A percentile compares a stretch with the other conserved stretches of the same genome.
phyloP scores from a whole-genome alignment of 2,329 filamentous ascomycete species.

The Penicillium sp. region DNA sequence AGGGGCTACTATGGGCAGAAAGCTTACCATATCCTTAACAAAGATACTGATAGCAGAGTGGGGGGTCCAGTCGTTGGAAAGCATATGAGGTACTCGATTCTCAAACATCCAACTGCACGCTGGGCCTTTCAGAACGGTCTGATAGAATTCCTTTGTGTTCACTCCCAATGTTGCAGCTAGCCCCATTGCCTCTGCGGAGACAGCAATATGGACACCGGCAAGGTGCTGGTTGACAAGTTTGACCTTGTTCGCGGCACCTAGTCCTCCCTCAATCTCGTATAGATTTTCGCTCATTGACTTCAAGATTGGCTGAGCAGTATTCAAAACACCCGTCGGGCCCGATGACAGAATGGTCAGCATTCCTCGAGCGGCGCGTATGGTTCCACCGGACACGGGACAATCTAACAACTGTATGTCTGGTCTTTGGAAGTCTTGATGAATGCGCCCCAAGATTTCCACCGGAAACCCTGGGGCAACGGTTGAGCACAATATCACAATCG shows the following conservation, averaged over 20 bases:
- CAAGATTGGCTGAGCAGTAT: slow-evolving; percentile 27
- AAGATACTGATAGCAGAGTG: slow-evolving; percentile 40
- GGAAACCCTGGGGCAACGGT: slow-evolving; percentile 38
- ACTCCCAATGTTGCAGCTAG: slow-evolving; percentile 56
- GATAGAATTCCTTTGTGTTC: slow-evolving; percentile 40
- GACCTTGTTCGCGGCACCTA: slow-evolving; percentile 56
- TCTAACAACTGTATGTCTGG: slow-evolving; percentile 35
- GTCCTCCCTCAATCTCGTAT: slow-evolving; percentile 53
- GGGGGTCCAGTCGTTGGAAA: slow-evolving; percentile 51
- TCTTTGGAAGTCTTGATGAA: slow-evolving; percentile 22
- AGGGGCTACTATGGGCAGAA: neutral
- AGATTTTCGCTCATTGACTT: slow-evolving; percentile 40
- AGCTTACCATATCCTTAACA: slow-evolving; percentile 31
- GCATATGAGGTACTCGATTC: slow-evolving; percentile 55
- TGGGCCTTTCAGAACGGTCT: slow-evolving; percentile 25
- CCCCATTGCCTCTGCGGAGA: slow-evolving; percentile 54
- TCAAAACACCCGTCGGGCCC: slow-evolving; percentile 24
- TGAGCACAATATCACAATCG: slow-evolving; percentile 38
- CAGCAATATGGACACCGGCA: slow-evolving; percentile 58
- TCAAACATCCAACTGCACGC: slow-evolving; percentile 57
- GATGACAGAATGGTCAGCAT: slow-evolving; percentile 42
- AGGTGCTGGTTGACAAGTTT: slow-evolving; percentile 61
- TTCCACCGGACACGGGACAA: slow-evolving; percentile 42
- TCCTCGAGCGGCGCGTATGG: slow-evolving; percentile 39
- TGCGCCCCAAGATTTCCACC: slow-evolving; percentile 21